Conservation (phyloP, 176 grass and related monocot species). For the Oryza punctata region DNA sequence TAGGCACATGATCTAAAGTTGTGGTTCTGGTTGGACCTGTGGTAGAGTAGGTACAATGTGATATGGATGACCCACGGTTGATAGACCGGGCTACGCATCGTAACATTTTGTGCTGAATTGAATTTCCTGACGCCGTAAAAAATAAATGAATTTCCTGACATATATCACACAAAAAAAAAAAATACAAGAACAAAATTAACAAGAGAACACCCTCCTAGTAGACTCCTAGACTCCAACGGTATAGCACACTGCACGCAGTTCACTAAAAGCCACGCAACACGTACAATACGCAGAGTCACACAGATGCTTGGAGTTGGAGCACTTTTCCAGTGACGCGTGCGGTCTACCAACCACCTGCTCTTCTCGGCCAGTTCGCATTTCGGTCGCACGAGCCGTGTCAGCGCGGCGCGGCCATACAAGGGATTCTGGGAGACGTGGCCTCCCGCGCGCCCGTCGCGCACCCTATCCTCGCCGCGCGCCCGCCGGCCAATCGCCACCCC, state of each 20-base stretch:
- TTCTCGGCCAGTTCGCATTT: background rate
- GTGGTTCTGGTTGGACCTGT: too few species aligned
- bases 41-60: too few species aligned
- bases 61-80: too few species aligned
- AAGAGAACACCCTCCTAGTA: too few species aligned
- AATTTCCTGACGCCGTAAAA: too few species aligned
- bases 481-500: background rate
- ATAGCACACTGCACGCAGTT: background rate
- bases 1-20: too few species aligned
- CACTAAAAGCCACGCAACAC: background rate
- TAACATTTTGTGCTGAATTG: background rate
- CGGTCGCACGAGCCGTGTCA: background rate
- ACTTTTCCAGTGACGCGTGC: constrained; percentile 33
- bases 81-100: too few species aligned
- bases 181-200: too few species aligned
- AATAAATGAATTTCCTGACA: background rate
- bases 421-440: constrained; percentile 43
- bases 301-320: background rate
- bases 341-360: constrained; percentile 17
- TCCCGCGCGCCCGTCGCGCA: constrained; percentile 32
- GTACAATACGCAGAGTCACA: background rate
- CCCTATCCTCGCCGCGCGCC: background rate
- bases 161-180: too few species aligned
- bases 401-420: constrained; percentile 16
- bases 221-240: background rate